Conservation (phyloP, 331 rosid genomes). For the Dryas integrifolia region DNA sequence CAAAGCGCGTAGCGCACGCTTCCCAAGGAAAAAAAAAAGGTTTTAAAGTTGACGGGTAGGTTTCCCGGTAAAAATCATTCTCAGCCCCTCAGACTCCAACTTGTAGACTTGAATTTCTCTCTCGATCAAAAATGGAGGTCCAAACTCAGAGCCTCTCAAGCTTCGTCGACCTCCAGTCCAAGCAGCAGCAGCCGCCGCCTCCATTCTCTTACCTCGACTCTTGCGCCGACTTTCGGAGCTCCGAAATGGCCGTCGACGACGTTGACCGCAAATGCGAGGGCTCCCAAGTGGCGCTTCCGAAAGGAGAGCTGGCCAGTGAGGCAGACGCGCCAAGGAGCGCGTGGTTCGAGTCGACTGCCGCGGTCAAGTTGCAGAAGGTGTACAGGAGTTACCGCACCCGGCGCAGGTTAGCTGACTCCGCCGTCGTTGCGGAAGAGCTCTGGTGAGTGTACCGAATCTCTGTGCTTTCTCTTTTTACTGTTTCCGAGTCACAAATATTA, state of each 20-base stretch:
- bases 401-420: constrained; percentile 90
- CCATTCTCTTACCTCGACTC: constrained; percentile 33
- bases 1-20: background rate
- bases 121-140: constrained; percentile 43
- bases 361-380: constrained; percentile 68
- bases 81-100: too few relatives aligned
- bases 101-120: background rate
- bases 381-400: constrained; percentile 94
- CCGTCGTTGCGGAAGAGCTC: constrained; percentile 88
- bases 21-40: background rate
- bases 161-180: constrained; percentile 36
- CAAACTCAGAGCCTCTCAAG: constrained; percentile 41
- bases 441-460: constrained; percentile 50
- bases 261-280: background rate
- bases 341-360: constrained; percentile 40
- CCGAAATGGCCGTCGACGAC: constrained; percentile 34
- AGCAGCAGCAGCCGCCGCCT: constrained; percentile 16
- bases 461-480: background rate
- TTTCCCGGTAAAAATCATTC: constrained; percentile 11
- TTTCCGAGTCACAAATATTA: background rate
- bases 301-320: background rate
- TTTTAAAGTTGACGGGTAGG: background rate
- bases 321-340: constrained; percentile 18
- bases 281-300: background rate
- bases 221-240: constrained; percentile 5